Evolutionary conservation across 1,284 basidiomycete genomes (phyloP).

Genomic region (Crepidotus sp.): DNA sequence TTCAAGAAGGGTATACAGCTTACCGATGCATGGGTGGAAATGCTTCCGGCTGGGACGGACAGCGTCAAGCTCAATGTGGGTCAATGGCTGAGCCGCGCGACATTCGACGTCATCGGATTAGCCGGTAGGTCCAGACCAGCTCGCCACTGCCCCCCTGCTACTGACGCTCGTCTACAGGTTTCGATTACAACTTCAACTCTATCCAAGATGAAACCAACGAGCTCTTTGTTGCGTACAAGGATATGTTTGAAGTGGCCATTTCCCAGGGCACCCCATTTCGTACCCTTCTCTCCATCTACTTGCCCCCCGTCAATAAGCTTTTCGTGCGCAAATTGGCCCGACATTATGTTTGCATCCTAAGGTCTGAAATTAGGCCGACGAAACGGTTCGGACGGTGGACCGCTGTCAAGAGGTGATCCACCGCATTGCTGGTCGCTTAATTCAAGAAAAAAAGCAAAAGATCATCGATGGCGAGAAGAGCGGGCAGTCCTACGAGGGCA

Average conservation of each 20-base stretch:
- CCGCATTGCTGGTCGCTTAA: constrained; percentile 56
- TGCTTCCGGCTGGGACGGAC: constrained; percentile 27
- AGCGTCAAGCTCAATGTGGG: constrained; percentile 49
- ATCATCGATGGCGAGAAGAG: constrained; percentile 46
- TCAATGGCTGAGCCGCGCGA: constrained; percentile 66
- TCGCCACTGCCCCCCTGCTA: not conserved
- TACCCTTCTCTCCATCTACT: constrained; percentile 46
- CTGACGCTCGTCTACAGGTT: constrained; percentile 38
- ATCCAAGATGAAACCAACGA: constrained; percentile 69
- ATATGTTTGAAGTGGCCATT: constrained; percentile 69
- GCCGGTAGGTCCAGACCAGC: constrained; percentile 6
- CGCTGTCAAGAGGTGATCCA: constrained; percentile 55
- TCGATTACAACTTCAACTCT: constrained; percentile 72
- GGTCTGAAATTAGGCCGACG: constrained; percentile 41
- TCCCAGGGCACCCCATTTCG: constrained; percentile 43
- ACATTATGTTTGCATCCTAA: constrained; percentile 8
- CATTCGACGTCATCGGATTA: constrained; percentile 73
- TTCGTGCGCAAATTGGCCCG: constrained; percentile 39
- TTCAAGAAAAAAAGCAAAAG: constrained; percentile 64
- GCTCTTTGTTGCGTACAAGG: constrained; percentile 66
- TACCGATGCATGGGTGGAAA: constrained; percentile 46
- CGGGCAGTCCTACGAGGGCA: constrained; percentile 41
- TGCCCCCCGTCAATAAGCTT: constrained; percentile 47
- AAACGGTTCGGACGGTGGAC: constrained; percentile 38
- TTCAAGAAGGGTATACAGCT: constrained; percentile 60